phyloP scores from a whole-genome alignment of 768 basidiomycete genomes.

The Asterophora parasitica region DNA sequence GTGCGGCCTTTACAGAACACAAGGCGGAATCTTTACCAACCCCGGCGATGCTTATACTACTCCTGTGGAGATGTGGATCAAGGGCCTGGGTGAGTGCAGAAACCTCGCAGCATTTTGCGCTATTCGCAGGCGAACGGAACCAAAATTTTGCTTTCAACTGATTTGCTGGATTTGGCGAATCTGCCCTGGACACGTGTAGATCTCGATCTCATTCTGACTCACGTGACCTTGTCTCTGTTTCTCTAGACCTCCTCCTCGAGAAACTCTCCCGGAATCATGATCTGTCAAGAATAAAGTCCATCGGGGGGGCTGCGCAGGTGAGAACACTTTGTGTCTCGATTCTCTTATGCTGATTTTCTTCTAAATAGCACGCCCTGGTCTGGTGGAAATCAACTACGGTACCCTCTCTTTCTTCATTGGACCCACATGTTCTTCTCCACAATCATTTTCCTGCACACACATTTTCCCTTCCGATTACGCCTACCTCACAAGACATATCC shows the following conservation, averaged over 20 bases:
- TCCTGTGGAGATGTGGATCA: constrained; percentile 89
- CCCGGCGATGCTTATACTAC: constrained; percentile 85
- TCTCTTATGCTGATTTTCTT: constrained; percentile 13
- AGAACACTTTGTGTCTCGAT: constrained; percentile 12
- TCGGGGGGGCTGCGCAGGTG: constrained; percentile 78
- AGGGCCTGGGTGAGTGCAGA: constrained; percentile 63
- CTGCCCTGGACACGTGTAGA: constrained; percentile 11
- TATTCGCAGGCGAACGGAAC: constrained; percentile 41
- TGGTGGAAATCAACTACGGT: constrained; percentile 85
- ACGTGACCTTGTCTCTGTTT: constrained; percentile 15
- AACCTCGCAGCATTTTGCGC: neutral
- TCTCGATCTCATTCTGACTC: constrained; percentile 29
- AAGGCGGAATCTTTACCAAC: constrained; percentile 82
- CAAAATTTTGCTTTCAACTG: constrained; percentile 47
- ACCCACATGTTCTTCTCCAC: constrained; percentile 65
- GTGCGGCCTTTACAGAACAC: constrained; percentile 48
- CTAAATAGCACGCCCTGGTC: constrained; percentile 59
- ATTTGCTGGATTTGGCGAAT: constrained; percentile 25
- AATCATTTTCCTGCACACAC: constrained; percentile 61
- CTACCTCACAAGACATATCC: constrained; percentile 75
- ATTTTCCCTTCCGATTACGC: constrained; percentile 71
- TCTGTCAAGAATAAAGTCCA: constrained; percentile 62
- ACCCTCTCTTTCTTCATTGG: constrained; percentile 66
- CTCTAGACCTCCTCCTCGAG: constrained; percentile 68
- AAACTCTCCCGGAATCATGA: constrained; percentile 70